These are phyloP conservation scores for Cladosporium velox DNA, from an alignment of 2,329 filamentous ascomycete species.

Conservation along the genomic window DNA sequence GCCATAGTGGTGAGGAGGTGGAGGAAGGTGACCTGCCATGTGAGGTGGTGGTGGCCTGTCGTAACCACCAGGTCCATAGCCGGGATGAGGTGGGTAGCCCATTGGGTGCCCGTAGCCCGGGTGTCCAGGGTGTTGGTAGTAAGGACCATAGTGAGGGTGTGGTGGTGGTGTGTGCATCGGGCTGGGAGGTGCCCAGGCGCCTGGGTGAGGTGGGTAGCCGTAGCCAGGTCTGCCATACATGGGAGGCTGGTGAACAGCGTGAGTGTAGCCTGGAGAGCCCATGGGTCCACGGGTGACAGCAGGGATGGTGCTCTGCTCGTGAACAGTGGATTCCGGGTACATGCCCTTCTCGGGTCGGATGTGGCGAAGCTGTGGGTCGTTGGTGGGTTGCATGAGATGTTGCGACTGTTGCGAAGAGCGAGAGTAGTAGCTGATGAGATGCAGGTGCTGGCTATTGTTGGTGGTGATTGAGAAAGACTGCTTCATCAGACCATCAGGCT, in stretches of 20 bases:
- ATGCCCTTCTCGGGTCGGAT: slow-evolving; percentile 90
- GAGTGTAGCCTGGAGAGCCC: slow-evolving; percentile 58
- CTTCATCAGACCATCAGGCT: slow-evolving; percentile 97
- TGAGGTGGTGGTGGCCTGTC: slow-evolving; percentile 46
- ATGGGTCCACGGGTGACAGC: slow-evolving; percentile 76
- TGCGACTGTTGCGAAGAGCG: slow-evolving; percentile 72
- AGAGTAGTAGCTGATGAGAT: slow-evolving; percentile 96
- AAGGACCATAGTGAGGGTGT: slow-evolving; percentile 37
- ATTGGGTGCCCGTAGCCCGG: slow-evolving; percentile 27
- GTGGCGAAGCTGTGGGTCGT: slow-evolving; percentile 74
- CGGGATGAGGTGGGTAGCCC: slow-evolving; percentile 38
- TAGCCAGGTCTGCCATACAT: slow-evolving; percentile 45
- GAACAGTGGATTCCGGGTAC: slow-evolving; percentile 94
- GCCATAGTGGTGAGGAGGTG: slow-evolving; percentile 39
- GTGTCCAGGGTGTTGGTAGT: slow-evolving; percentile 36
- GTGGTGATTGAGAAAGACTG: slow-evolving; percentile 99
- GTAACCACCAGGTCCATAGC: slow-evolving; percentile 34
- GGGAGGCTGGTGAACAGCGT: slow-evolving; percentile 47
- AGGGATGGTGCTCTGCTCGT: slow-evolving; percentile 78
- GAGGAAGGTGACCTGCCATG: slow-evolving; percentile 40
- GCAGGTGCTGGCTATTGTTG: slow-evolving; percentile 82
- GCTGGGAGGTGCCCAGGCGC: slow-evolving; percentile 43
- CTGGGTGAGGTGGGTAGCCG: slow-evolving; percentile 39
- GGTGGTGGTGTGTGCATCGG: slow-evolving; percentile 45
- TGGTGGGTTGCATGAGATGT: slow-evolving; percentile 77